These are phyloP conservation scores for Epichloe festucae DNA, from an alignment of 2,329 filamentous ascomycete genomes.

Conservation along the genomic window DNA sequence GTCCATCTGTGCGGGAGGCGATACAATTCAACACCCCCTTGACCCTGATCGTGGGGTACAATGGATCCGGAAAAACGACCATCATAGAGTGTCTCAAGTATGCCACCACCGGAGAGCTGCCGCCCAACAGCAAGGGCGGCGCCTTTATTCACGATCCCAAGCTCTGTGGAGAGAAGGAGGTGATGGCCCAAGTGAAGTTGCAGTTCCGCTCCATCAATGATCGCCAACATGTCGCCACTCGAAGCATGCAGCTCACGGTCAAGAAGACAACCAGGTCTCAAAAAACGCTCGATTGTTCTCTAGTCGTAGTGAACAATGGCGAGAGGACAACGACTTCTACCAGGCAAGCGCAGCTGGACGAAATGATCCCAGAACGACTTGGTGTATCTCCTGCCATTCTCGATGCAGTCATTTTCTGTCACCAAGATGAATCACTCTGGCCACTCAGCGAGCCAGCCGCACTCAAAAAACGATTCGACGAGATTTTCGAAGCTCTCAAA, in stretches of 20 bases:
- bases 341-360: constrained; percentile 67
- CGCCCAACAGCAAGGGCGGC: constrained; percentile 78
- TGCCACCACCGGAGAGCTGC: constrained; percentile 86
- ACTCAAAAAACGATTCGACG: constrained; percentile 89
- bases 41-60: constrained; percentile 92
- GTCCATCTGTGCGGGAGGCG: constrained; percentile 57
- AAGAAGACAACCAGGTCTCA: constrained; percentile 66
- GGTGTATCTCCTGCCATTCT: constrained; percentile 84
- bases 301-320: constrained; percentile 65
- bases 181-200: constrained; percentile 82
- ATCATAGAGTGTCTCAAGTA: constrained; percentile 99
- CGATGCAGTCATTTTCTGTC: constrained; percentile 94
- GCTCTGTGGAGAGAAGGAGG: constrained; percentile 74
- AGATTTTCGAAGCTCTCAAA: constrained; percentile 93
- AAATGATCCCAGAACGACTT: constrained; percentile 71
- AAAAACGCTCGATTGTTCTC: constrained; percentile 67
- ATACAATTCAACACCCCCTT: constrained; percentile 85
- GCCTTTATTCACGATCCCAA: constrained; percentile 98
- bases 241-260: constrained; percentile 73
- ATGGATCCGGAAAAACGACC: constrained; percentile 96
- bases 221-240: constrained; percentile 67
- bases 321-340: constrained; percentile 70
- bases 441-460: constrained; percentile 78
- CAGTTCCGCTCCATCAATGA: constrained; percentile 71
- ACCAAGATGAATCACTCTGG: constrained; percentile 96